These are phyloP conservation scores for Pinus tabuliformis DNA, from an alignment of 75 land plant species.

Conservation along the genomic window DNA sequence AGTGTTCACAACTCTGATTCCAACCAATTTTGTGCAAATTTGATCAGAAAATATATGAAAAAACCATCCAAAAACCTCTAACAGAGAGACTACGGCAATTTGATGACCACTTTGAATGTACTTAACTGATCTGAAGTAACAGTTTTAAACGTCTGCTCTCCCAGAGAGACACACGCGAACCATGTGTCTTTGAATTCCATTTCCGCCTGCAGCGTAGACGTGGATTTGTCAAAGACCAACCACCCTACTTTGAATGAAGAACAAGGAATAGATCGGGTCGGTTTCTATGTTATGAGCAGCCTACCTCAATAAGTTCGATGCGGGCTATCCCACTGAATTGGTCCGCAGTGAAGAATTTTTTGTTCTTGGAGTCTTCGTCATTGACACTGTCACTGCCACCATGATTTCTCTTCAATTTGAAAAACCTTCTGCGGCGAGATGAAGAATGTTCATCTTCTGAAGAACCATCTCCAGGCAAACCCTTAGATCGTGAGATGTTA, in stretches of 20 bases:
- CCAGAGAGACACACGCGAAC: conserved; percentile 88
- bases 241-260: background rate
- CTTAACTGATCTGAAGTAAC: conserved; percentile 66
- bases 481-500: no score
- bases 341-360: conserved; percentile 10
- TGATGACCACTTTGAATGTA: background rate
- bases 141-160: conserved; percentile 86
- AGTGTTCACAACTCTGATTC: no score
- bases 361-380: background rate
- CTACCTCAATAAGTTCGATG: conserved; percentile 18
- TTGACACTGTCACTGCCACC: no score
- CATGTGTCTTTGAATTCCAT: conserved; percentile 84
- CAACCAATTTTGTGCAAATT: no score
- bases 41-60: no score
- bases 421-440: background rate
- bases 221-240: background rate
- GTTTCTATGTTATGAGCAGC: background rate
- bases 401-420: background rate
- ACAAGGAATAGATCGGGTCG: background rate
- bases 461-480: no score
- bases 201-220: conserved; percentile 55
- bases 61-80: no score
- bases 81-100: no score
- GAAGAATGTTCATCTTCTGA: no score
- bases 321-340: conserved; percentile 58